Evolutionary conservation across 768 basidiomycete species (phyloP).

Genomic region (Xanthoconium stramineum): DNA sequence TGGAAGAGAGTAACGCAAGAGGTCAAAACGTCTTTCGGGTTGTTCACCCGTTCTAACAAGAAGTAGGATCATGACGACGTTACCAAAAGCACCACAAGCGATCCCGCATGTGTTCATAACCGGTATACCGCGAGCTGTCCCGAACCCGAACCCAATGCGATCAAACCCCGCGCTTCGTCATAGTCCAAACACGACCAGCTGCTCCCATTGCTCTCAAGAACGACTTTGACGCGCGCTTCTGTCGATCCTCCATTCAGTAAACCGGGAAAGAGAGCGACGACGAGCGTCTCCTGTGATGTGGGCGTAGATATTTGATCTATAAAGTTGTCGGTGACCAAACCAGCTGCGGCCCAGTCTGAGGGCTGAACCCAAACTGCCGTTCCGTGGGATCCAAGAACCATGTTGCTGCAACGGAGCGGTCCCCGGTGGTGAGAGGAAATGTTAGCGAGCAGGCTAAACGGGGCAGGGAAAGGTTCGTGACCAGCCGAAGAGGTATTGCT

Average conservation of each 20-base stretch:
- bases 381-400: conserved; percentile 52
- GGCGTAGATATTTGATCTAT: conserved; percentile 13
- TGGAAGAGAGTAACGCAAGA: not conserved
- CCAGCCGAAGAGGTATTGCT: conserved; percentile 16
- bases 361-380: conserved; percentile 67
- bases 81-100: not conserved
- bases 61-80: not conserved
- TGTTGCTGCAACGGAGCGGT: conserved; percentile 49
- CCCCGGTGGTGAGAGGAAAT: conserved; percentile 42
- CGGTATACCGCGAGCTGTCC: conserved; percentile 42
- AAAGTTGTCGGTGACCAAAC: conserved; percentile 31
- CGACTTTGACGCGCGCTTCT: conserved; percentile 27
- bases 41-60: not conserved
- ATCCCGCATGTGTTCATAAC: conserved; percentile 11
- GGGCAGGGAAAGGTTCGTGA: conserved; percentile 38
- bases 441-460: conserved; percentile 41
- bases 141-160: conserved; percentile 50
- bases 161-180: conserved; percentile 52
- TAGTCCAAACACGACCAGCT: conserved; percentile 60
- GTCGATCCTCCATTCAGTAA: conserved; percentile 13
- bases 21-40: not conserved
- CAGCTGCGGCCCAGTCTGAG: conserved; percentile 39
- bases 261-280: conserved; percentile 51
- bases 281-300: conserved; percentile 38
- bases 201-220: conserved; percentile 31